These are phyloP conservation scores for Thraustochytrium striatum DNA, from an alignment of 352 stramenopile genomes.

Conservation along the genomic window DNA sequence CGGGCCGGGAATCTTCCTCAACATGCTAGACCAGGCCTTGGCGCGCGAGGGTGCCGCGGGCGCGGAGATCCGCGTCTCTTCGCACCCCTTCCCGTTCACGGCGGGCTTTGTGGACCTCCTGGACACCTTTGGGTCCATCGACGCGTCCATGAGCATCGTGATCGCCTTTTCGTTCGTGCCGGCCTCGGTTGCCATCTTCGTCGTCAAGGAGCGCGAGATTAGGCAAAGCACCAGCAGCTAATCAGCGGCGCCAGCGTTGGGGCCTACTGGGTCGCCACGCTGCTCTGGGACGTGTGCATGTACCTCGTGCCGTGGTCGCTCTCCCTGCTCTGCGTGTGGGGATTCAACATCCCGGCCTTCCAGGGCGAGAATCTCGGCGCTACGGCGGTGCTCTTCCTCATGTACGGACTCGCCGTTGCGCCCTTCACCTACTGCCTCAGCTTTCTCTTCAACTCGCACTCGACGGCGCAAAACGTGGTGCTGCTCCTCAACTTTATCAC, in stretches of 20 bases:
- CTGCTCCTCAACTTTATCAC: slow-evolving; percentile 61
- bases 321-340: slow-evolving; percentile 55
- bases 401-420: slow-evolving; percentile 59
- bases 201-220: slow-evolving; percentile 42
- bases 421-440: slow-evolving; percentile 58
- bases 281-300: slow-evolving; percentile 53
- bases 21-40: background rate
- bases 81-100: slow-evolving; percentile 46
- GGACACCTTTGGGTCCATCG: slow-evolving; percentile 33
- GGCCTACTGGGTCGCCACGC: slow-evolving; percentile 91
- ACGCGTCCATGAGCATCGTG: slow-evolving; percentile 48
- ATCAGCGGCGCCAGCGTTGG: slow-evolving; percentile 85
- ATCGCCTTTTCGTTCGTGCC: slow-evolving; percentile 53
- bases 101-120: background rate
- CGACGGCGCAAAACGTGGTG: slow-evolving; percentile 59
- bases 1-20: slow-evolving; percentile 12
- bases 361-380: slow-evolving; percentile 55
- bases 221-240: slow-evolving; percentile 92
- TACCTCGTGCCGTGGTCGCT: slow-evolving; percentile 53
- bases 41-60: too few species aligned
- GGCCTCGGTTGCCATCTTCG: slow-evolving; percentile 15
- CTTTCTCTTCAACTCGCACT: slow-evolving; percentile 56
- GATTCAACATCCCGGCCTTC: slow-evolving; percentile 57
- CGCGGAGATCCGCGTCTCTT: background rate
- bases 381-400: slow-evolving; percentile 59